Evolutionary conservation across 176 grass and related monocot species (phyloP), one percentile per base, ranked within the genome.

Genomic region (Olyra latifolia): DNA sequence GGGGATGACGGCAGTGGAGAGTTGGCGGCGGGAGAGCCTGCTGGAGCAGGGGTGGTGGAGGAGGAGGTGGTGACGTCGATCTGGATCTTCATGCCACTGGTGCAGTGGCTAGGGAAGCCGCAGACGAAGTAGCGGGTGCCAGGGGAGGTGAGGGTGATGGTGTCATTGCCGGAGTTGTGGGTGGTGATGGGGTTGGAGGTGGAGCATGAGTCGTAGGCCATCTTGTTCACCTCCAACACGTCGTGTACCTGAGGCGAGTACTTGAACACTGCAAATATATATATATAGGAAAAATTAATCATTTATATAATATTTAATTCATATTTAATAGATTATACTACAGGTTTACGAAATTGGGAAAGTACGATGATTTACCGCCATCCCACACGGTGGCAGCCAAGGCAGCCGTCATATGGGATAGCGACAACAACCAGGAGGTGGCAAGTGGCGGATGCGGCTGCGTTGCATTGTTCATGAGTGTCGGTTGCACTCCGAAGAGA

Each of bases 101-200:
- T 0, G 82, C 93, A 92, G 90, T 96, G 93, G 24, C 4, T 15
- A 0, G 53, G 0, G 74, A 96, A 1, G 48, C 84, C 66, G 66
- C 93, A 96, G 87, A 96, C 66, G 90, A 82, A 96, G 88, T 90
- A 90, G 74, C 82, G 81, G 11, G 64, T 86, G 46, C 85, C 85
- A 3, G 79, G 0, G 39, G 30, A 11, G 24, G 11, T 27, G 28
- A 96, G 85, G 10, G 35, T 0, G 57, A 93, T 38, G 57, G 23
- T 14, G 13, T 89, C 87, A 39, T 77, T 62, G 12, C 90, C 93
- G 20, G 17, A 66, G 13, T 0, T 78, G 74, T 78, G 22, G 24
- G 25, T 87, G 74, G 66, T 65, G 79, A 90, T 56, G 45, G 87
- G 3, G 6, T 38, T 75, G 17, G 24, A 0, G 44, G 39, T n/a